Evolutionary conservation across 441 rosid genomes (phyloP).

Genomic region (Raphanus hybrid): DNA sequence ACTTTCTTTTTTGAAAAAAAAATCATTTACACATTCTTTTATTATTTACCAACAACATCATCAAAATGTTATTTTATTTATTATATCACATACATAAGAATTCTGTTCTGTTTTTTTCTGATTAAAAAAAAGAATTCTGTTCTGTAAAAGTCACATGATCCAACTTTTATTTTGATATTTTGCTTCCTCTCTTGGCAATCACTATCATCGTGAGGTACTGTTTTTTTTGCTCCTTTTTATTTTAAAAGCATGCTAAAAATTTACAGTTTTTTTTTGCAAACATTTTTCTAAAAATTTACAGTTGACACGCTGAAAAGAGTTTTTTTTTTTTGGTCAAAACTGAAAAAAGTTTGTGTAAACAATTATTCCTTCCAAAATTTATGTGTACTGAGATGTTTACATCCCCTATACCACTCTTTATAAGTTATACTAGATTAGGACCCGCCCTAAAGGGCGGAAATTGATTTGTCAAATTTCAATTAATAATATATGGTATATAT

Average conservation of each 20-base stretch:
- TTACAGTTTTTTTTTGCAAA: neutral
- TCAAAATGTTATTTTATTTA: conserved; percentile 20
- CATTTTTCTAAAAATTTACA: conserved; percentile 8
- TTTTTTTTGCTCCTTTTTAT: neutral
- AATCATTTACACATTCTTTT: conserved; percentile 11
- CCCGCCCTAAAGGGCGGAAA: no score
- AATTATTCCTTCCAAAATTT: neutral
- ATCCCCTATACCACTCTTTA: conserved; percentile 23
- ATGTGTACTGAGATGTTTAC: conserved; percentile 20
- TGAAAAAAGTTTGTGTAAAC: conserved; percentile 14
- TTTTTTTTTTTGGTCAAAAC: neutral
- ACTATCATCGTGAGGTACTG: conserved; percentile 34
- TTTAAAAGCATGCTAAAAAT: conserved; percentile 25
- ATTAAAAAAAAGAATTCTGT: conserved; percentile 47
- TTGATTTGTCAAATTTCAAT: no score
- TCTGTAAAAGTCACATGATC: conserved; percentile 50
- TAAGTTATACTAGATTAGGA: no score
- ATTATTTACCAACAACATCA: conserved; percentile 35
- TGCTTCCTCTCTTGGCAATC: conserved; percentile 34
- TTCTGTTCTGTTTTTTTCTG: conserved; percentile 44
- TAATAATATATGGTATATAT: no score
- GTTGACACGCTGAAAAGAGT: conserved; percentile 14
- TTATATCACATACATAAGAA: conserved; percentile 42
- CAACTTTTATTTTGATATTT: conserved; percentile 35
- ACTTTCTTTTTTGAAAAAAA: neutral